Base-by-base conservation (phyloP, 352 stramenopile species). In the Globisporangium abappressorium region DNA sequence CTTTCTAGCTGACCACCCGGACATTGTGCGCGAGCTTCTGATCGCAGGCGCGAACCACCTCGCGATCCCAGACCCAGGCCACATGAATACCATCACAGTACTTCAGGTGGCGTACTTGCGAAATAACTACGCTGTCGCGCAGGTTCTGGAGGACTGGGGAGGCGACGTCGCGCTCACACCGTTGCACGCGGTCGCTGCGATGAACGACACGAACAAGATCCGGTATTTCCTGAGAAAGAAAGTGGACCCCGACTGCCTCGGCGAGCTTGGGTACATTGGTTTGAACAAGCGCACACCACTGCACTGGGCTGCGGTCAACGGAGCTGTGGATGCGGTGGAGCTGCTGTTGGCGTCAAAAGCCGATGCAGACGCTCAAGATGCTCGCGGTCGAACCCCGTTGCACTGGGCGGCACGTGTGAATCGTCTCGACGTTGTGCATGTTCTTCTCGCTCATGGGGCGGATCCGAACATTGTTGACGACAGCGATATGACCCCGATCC, bases 11-110 rank as follows among this genome's bases (percentile, higher is more conserved):
- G 87, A 95, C 34, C 85, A 93, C 38, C 87, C 87, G 0, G 85
- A 94, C 47, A 93, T 95, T 53, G 82, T 89, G 18, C 83, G 89
- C 38, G 82, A 87, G 14, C 53, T 94, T 57, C 73, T 95, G 3
- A 70, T 75, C 7, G 76, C 82, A 26, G 79, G 87, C 7, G 87
- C 85, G 1, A 93, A 95, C 62, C 84, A 91, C 59, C 75, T 95
- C 6, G 85, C 85, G 15, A 91, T 95, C 51, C 87, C 87, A 0
- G 85, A 93, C 65, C 82, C 87, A 14, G 87, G 87, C 8, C 86
- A 92, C 54, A 89, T 91, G 78, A 95, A 95, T 62, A 93, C 85
- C n/a, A 85, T 95, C 57, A 93, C 87, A 2, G 87, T 92, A 38
- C 72, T 95, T 3, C 85, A 95, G 64, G 73, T 93, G 9, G 87